Evolutionary conservation across 495 filamentous ascomycete species (phyloP).

Genomic region (Penicillium pulvis): DNA sequence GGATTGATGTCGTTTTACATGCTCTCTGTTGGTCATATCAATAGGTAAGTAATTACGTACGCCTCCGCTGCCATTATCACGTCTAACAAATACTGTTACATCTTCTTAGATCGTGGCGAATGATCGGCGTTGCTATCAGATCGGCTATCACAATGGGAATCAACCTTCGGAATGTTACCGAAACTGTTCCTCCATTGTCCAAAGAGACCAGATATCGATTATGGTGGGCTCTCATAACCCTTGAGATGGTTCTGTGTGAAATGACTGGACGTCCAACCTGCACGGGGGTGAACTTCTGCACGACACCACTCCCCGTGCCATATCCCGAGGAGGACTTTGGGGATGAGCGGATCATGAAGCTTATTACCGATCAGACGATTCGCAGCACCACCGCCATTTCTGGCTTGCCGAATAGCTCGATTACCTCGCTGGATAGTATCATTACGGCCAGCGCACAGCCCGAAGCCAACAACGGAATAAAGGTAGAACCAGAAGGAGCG

Average conservation of each 20-base stretch:
- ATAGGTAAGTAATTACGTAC: constrained; percentile 46
- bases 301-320: constrained; percentile 54
- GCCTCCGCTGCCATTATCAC: neutral
- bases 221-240: constrained; percentile 57
- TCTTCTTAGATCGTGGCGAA: constrained; percentile 54
- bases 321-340: constrained; percentile 52
- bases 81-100: neutral
- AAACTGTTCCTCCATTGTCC: constrained; percentile 45
- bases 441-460: neutral
- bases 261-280: constrained; percentile 64
- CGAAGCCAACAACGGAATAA: neutral
- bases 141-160: constrained; percentile 60
- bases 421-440: neutral
- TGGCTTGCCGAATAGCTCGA: constrained; percentile 8
- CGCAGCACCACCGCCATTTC: constrained; percentile 25
- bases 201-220: constrained; percentile 46
- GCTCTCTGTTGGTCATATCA: constrained; percentile 59
- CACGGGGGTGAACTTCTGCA: constrained; percentile 55
- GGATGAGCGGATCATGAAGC: constrained; percentile 26
- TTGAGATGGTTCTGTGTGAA: constrained; percentile 57
- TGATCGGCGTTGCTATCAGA: constrained; percentile 59
- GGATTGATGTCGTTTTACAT: constrained; percentile 63
- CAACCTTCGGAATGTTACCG: constrained; percentile 59
- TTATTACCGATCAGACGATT: constrained; percentile 31
- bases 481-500: constrained; percentile 6